Evolutionary conservation across 163 green algal genomes (phyloP), one percentile per base, ranked within the genome.

Genomic region (Coccomyxa subellipsoidea): DNA sequence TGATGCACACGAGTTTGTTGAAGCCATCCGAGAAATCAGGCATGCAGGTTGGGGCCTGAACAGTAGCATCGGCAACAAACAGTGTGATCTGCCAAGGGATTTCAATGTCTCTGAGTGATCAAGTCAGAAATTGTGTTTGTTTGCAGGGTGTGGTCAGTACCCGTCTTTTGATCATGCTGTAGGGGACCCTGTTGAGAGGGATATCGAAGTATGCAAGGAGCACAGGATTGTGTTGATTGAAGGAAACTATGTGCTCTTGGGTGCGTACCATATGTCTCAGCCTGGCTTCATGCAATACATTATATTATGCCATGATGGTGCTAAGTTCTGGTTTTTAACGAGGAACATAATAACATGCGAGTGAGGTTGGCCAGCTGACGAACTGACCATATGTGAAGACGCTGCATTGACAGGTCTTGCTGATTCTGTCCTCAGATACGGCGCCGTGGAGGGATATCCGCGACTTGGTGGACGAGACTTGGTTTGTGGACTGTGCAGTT

Each of bases 111-210:
- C n/a, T n/a, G n/a, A n/a, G n/a, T n/a, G n/a, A n/a, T n/a, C n/a
- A n/a, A n/a, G n/a, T n/a, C n/a, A n/a, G n/a, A n/a, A n/a, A n/a
- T n/a, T n/a, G n/a, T n/a, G n/a, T n/a, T n/a, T n/a, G n/a, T n/a
- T 39, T 80, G 77, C 80, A 82, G 87, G 81, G 9, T 54, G 78
- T 2, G 86, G 80, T 21, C 32, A 40, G 3, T 81, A 91, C 27
- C 94, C 94, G 0, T 92, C 86, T 0, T 97, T 97, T 84, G 94
- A 97, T 82, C 94, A 97, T 80, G 91, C 84, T 0, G 82, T 92
- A 27, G 89, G 92, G 0, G 94, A 97, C 87, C 93, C 93, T 0
- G 83, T 91, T 31, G 69, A 89, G 38, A 82, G 81, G 3, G 88
- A 87, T 69, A 89, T 95, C 31, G 29, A 37, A 21, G 81, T 94